phyloP scores from a whole-genome alignment of 331 rosid genomes.

The Malus hybrid region DNA sequence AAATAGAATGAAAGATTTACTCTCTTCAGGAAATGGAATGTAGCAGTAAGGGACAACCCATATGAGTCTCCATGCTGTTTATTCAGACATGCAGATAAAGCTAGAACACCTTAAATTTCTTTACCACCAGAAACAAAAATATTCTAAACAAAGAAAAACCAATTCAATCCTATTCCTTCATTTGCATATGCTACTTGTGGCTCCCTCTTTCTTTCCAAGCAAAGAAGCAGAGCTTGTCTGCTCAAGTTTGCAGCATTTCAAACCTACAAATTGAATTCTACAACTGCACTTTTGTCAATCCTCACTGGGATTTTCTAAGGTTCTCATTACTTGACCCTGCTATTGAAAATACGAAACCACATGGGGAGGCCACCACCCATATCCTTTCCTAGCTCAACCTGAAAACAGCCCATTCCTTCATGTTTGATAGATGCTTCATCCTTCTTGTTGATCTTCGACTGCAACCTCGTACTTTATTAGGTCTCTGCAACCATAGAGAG shows the following conservation, averaged over 20 bases:
- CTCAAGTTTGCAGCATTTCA: conserved; percentile 22
- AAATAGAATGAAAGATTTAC: neutral
- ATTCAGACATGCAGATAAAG: conserved; percentile 13
- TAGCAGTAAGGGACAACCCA: conserved; percentile 41
- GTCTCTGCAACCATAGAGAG: neutral
- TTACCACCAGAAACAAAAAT: conserved; percentile 15
- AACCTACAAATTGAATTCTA: conserved; percentile 31
- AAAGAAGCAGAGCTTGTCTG: conserved; percentile 30
- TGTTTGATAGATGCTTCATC: neutral
- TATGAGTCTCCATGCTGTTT: conserved; percentile 35
- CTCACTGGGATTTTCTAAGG: conserved; percentile 21
- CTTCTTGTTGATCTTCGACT: neutral
- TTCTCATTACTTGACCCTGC: conserved; percentile 29
- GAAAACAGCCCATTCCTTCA: conserved; percentile 40
- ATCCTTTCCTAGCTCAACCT: conserved; percentile 18
- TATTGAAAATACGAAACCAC: conserved; percentile 35
- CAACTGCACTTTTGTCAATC: conserved; percentile 28
- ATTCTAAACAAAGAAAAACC: conserved; percentile 6
- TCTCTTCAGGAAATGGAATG: neutral
- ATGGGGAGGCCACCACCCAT: conserved; percentile 50
- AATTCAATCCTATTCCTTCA: conserved; percentile 14
- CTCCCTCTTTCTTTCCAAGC: conserved; percentile 12
- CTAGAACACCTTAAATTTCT: neutral
- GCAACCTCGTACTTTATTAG: neutral
- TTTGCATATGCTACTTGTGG: neutral